phyloP scores from a whole-genome alignment of 2,329 filamentous ascomycete species.

The Aspergillus sp. region DNA sequence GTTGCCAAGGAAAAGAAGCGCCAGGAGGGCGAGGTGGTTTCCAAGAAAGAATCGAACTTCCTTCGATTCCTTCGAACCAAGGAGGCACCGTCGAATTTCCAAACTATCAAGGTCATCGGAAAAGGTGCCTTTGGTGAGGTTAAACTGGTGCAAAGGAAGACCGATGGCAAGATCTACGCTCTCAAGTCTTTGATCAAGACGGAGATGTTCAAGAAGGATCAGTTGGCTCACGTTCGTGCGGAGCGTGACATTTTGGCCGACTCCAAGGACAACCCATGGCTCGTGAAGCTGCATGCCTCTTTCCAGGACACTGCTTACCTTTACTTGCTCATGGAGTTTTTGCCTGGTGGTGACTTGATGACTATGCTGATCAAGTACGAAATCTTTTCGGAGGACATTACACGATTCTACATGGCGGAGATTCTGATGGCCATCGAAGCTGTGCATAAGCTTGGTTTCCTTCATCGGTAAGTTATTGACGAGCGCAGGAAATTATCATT shows the following conservation, averaged over 20 bases:
- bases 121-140: conserved; percentile 99
- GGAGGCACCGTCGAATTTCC: conserved; percentile 91
- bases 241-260: conserved; percentile 97
- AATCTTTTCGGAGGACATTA: conserved; percentile 98
- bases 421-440: conserved; percentile 98
- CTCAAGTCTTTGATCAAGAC: conserved; percentile 98
- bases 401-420: conserved; percentile 97
- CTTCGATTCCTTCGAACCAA: conserved; percentile 90
- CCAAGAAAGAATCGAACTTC: conserved; percentile 86
- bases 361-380: conserved; percentile 99
- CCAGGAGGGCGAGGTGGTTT: conserved; percentile 77
- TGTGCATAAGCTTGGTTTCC: conserved; percentile 95
- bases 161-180: conserved; percentile 94
- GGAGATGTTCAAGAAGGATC: conserved; percentile 99
- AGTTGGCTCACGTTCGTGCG: conserved; percentile 92
- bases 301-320: conserved; percentile 96
- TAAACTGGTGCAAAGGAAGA: conserved; percentile 93
- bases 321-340: conserved; percentile 99
- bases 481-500: conserved; percentile 1
- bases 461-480: conserved; percentile 71
- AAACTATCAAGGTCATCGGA: conserved; percentile 94
- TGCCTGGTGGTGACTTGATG: conserved; percentile 97
- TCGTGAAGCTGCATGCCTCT: conserved; percentile 96
- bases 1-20: conserved; percentile 73
- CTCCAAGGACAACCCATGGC: conserved; percentile 94